These are phyloP conservation scores for Rauvolfia tetraphylla DNA, from an alignment of 257 asterid genomes.

Conservation along the genomic window DNA sequence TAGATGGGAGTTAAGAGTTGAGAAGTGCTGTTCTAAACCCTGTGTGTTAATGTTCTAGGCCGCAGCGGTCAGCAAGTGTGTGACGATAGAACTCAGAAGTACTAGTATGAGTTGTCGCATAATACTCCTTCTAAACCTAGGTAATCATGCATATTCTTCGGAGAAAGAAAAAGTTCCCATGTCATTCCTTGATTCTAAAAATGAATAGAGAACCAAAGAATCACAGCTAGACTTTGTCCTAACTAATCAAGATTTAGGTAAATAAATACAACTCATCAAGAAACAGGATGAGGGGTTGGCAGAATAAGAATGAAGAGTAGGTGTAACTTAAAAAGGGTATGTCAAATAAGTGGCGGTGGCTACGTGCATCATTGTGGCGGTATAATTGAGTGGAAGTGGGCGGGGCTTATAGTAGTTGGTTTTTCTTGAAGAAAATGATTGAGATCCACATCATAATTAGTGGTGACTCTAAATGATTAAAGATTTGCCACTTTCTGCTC, in stretches of 20 bases:
- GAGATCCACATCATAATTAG: conserved; percentile 3
- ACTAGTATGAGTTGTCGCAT: background rate
- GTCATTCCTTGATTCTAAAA: background rate
- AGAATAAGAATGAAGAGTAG: background rate
- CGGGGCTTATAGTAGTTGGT: conserved; percentile 8
- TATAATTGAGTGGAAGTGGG: conserved; percentile 7
- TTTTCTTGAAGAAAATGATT: background rate
- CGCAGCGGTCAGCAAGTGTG: no score
- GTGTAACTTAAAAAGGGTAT: background rate
- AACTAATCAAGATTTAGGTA: background rate
- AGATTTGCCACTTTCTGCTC: conserved; percentile 11
- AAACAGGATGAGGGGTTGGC: background rate
- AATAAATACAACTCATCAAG: background rate
- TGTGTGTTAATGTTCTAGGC: no score
- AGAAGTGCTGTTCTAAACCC: background rate
- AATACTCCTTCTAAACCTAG: background rate
- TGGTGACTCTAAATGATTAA: conserved; percentile 9
- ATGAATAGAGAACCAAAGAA: background rate
- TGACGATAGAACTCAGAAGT: no score
- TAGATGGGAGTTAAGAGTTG: background rate
- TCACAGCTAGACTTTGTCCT: background rate
- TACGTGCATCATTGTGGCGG: conserved; percentile 1
- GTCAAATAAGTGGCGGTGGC: background rate
- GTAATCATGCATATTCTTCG: background rate
- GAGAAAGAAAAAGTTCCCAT: background rate